These are phyloP conservation scores for Discostella pseudostelligera DNA, from an alignment of 108 stramenopile genomes.

Conservation along the genomic window DNA sequence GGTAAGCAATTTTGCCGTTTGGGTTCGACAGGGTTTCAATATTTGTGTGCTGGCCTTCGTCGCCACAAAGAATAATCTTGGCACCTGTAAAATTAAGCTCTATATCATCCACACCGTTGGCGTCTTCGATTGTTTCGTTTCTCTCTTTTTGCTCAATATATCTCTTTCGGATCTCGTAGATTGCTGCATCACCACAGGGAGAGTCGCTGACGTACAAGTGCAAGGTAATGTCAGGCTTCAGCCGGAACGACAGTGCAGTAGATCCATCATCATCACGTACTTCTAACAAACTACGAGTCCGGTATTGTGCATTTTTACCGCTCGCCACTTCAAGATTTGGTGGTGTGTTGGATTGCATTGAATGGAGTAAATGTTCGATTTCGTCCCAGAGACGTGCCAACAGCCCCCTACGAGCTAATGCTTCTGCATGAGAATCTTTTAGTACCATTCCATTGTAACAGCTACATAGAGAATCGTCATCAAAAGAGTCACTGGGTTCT, in stretches of 20 bases:
- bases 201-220: conserved; percentile 92
- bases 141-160: conserved; percentile 1
- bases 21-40: conserved; percentile 16
- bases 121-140: background rate
- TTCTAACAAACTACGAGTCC: conserved; percentile 16
- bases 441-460: conserved; percentile 63
- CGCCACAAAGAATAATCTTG: conserved; percentile 64
- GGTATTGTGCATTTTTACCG: background rate
- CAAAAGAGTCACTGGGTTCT: background rate
- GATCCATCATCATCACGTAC: conserved; percentile 6
- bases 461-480: conserved; percentile 24
- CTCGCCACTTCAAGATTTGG: conserved; percentile 1
- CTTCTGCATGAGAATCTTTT: conserved; percentile 93
- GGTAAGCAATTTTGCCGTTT: conserved; percentile 8
- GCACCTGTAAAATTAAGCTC: conserved; percentile 83
- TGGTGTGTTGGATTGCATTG: background rate
- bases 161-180: conserved; percentile 58
- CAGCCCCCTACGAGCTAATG: conserved; percentile 81
- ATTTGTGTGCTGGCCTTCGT: conserved; percentile 14
- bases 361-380: conserved; percentile 35
- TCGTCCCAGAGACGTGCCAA: conserved; percentile 73
- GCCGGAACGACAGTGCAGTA: conserved; percentile 36
- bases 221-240: conserved; percentile 55
- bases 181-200: conserved; percentile 93
- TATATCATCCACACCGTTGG: conserved; percentile 15